Conservation (phyloP, 78 protist genomes). For the Protostelium mycophagum region DNA sequence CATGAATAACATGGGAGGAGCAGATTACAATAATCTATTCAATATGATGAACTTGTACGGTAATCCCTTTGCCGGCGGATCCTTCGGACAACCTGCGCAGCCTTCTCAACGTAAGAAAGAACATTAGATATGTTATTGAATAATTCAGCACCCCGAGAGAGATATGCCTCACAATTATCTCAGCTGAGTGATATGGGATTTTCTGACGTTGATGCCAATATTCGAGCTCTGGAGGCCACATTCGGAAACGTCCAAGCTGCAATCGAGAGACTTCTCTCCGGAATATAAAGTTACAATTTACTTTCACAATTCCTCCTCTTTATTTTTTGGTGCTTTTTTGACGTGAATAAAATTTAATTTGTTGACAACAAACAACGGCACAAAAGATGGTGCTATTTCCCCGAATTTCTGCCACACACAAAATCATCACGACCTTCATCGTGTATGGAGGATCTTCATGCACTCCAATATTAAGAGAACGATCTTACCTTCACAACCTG, state of each 20-base stretch:
- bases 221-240: constrained; percentile 39
- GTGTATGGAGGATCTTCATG: too few relatives aligned
- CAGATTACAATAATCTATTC: background rate
- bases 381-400: too few relatives aligned
- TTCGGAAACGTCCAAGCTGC: constrained; percentile 64
- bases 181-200: constrained; percentile 84
- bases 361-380: too few relatives aligned
- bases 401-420: too few relatives aligned
- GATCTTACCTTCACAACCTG: too few relatives aligned
- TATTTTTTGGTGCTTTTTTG: too few relatives aligned
- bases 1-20: constrained; percentile 34
- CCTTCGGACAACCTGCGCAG: background rate
- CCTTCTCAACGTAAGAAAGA: background rate
- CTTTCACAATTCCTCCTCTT: too few relatives aligned
- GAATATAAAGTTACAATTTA: constrained; percentile 7
- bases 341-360: too few relatives aligned
- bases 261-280: constrained; percentile 54
- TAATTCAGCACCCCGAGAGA: constrained; percentile 47
- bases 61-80: background rate
- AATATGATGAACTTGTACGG: background rate
- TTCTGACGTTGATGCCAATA: constrained; percentile 56
- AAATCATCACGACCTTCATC: too few relatives aligned
- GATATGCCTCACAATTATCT: constrained; percentile 44
- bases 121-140: background rate
- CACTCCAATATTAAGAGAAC: too few relatives aligned